Conservation (phyloP, 2,329 filamentous ascomycete species). For the Emergomyces pasteurianus region DNA sequence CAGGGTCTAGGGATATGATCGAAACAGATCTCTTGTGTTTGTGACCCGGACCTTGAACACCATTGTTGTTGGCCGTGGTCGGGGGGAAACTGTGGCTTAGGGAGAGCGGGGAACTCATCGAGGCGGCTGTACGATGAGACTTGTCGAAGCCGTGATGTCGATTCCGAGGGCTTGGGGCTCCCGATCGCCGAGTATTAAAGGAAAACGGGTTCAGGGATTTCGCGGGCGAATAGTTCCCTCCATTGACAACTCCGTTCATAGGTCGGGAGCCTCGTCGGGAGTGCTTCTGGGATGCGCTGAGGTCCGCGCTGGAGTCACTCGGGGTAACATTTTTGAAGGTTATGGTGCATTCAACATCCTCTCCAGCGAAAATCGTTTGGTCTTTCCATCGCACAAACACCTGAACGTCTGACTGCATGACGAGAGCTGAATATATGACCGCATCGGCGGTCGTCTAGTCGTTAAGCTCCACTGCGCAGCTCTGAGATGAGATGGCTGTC, state of each 20-base stretch:
- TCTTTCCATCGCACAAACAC: conserved; percentile 94
- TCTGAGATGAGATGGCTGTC: neutral
- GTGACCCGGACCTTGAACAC: conserved; percentile 32
- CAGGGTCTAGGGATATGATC: conserved; percentile 62
- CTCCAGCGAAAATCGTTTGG: conserved; percentile 88
- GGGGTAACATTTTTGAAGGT: conserved; percentile 79
- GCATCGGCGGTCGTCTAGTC: conserved; percentile 1
- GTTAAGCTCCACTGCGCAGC: neutral
- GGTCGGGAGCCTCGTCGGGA: conserved; percentile 28
- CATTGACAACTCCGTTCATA: conserved; percentile 21
- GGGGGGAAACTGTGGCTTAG: conserved; percentile 30
- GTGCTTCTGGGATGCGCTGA: conserved; percentile 20
- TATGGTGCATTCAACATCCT: conserved; percentile 90
- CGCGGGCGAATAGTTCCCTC: conserved; percentile 28
- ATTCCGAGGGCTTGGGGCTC: conserved; percentile 18
- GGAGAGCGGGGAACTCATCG: conserved; percentile 28
- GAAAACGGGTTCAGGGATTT: conserved; percentile 28
- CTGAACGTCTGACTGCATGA: conserved; percentile 60
- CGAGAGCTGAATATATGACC: conserved; percentile 1
- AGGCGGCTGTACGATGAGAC: conserved; percentile 28
- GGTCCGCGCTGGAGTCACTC: conserved; percentile 23
- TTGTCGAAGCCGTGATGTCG: conserved; percentile 16
- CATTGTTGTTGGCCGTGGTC: conserved; percentile 10
- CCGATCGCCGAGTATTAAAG: conserved; percentile 25
- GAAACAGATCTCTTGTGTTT: conserved; percentile 66